Evolutionary conservation across 2,329 filamentous ascomycete species (phyloP).

Genomic region (Trichothecium sympodiale): DNA sequence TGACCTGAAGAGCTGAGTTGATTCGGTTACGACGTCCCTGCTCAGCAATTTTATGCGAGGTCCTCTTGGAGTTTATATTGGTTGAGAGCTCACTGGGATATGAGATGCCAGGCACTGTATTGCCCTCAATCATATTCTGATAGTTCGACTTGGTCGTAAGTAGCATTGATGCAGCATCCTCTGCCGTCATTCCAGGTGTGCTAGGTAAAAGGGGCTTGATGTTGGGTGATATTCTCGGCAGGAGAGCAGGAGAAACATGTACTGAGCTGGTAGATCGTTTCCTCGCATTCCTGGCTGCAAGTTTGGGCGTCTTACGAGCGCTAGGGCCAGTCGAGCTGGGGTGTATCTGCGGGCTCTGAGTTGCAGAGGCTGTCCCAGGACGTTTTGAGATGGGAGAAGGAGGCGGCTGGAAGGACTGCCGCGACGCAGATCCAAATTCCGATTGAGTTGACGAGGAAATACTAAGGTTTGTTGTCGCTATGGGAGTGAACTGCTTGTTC

Average conservation of each 20-base stretch:
- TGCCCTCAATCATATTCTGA: conserved; percentile 92
- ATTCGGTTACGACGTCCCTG: conserved; percentile 92
- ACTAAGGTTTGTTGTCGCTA: neutral
- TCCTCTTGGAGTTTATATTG: conserved; percentile 90
- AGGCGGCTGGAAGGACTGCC: conserved; percentile 35
- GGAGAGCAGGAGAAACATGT: conserved; percentile 74
- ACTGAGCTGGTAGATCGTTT: conserved; percentile 66
- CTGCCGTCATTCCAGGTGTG: conserved; percentile 36
- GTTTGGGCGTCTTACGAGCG: conserved; percentile 41
- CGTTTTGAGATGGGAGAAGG: conserved; percentile 37
- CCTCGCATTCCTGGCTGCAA: conserved; percentile 47
- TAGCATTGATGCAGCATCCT: conserved; percentile 57
- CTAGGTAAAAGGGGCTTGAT: conserved; percentile 83
- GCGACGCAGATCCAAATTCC: conserved; percentile 35
- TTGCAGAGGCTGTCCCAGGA: conserved; percentile 37
- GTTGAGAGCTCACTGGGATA: conserved; percentile 88
- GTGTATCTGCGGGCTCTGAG: conserved; percentile 52
- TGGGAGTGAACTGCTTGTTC: conserved; percentile 8
- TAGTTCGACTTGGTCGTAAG: conserved; percentile 95
- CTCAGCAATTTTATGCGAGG: conserved; percentile 95
- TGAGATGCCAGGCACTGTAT: conserved; percentile 75
- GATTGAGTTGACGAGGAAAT: conserved; percentile 2
- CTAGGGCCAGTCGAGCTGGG: conserved; percentile 38
- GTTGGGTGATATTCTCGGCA: conserved; percentile 83
- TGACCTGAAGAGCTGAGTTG: conserved; percentile 85